Conservation (phyloP, 805 yeast species). For the Saccharomycopsis malanga region DNA sequence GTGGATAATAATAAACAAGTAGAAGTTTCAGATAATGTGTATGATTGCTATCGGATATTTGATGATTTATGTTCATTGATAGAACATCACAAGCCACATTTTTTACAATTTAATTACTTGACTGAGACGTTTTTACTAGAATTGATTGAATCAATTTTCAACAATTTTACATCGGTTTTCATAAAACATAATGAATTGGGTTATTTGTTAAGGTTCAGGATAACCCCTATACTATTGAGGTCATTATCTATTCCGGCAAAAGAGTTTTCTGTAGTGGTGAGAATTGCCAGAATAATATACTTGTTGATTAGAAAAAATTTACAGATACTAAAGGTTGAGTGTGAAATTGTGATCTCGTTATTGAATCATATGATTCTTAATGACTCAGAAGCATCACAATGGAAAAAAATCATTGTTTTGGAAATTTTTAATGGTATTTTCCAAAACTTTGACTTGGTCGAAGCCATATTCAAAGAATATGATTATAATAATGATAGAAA, state of each 20-base stretch:
- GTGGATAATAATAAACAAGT: constrained; percentile 39
- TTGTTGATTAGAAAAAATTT: constrained; percentile 59
- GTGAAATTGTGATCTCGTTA: constrained; percentile 72
- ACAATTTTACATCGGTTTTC: constrained; percentile 54
- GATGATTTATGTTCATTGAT: constrained; percentile 65
- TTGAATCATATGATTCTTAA: constrained; percentile 64
- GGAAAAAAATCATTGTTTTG: constrained; percentile 70
- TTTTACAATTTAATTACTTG: constrained; percentile 44
- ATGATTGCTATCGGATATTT: constrained; percentile 66
- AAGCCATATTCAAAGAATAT: constrained; percentile 50
- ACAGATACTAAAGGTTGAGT: constrained; percentile 58
- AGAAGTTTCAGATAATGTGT: constrained; percentile 45
- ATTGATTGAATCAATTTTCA: constrained; percentile 69
- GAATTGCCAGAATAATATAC: constrained; percentile 67
- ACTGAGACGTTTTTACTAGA: constrained; percentile 72
- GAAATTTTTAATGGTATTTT: constrained; percentile 64
- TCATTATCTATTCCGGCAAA: constrained; percentile 48
- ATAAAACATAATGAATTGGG: constrained; percentile 55
- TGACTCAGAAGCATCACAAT: constrained; percentile 46
- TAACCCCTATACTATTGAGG: constrained; percentile 71
- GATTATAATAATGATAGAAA: constrained; percentile 54
- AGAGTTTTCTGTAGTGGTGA: constrained; percentile 62
- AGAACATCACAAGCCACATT: constrained; percentile 49
- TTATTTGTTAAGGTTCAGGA: constrained; percentile 54
- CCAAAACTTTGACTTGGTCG: constrained; percentile 46